phyloP scores from a whole-genome alignment of 2,329 filamentous ascomycete species.

The Paracoccidioides brasiliensis region DNA sequence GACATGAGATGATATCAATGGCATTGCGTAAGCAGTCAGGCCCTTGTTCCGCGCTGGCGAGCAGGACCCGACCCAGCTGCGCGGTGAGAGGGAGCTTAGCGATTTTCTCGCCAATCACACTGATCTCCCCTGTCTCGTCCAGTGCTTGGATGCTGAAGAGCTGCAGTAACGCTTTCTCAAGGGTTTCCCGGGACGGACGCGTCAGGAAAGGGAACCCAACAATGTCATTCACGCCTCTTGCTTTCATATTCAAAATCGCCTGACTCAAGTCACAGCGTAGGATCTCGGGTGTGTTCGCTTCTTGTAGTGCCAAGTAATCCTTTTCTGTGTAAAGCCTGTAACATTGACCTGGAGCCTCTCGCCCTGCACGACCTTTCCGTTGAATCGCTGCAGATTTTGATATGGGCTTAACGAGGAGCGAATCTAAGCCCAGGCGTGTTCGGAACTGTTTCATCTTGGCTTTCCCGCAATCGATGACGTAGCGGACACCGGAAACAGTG shows the following conservation, averaged over 20 bases:
- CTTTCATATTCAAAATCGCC: constrained; percentile 85
- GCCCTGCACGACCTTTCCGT: constrained; percentile 77
- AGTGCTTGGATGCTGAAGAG: constrained; percentile 69
- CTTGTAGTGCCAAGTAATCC: constrained; percentile 55
- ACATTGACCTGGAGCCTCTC: constrained; percentile 83
- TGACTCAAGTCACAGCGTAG: constrained; percentile 77
- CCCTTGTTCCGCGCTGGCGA: constrained; percentile 60
- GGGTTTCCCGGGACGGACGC: constrained; percentile 58
- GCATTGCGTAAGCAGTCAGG: constrained; percentile 64
- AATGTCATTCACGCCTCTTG: constrained; percentile 71
- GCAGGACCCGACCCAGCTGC: constrained; percentile 64
- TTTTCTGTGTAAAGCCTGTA: constrained; percentile 77
- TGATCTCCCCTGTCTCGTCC: constrained; percentile 59
- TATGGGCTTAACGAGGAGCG: constrained; percentile 76
- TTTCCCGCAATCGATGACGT: constrained; percentile 85
- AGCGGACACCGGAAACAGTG: constrained; percentile 83
- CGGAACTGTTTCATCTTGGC: constrained; percentile 90
- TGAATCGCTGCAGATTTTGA: constrained; percentile 90
- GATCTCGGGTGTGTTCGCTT: constrained; percentile 76
- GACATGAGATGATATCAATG: constrained; percentile 65
- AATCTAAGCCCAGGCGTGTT: constrained; percentile 72
- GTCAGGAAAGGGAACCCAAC: constrained; percentile 77
- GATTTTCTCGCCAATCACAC: constrained; percentile 58
- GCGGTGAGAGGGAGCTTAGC: constrained; percentile 73
- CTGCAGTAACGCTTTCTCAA: constrained; percentile 71